Conservation (phyloP, 2,329 filamentous ascomycete genomes). For the Aaosphaeria arxii region DNA sequence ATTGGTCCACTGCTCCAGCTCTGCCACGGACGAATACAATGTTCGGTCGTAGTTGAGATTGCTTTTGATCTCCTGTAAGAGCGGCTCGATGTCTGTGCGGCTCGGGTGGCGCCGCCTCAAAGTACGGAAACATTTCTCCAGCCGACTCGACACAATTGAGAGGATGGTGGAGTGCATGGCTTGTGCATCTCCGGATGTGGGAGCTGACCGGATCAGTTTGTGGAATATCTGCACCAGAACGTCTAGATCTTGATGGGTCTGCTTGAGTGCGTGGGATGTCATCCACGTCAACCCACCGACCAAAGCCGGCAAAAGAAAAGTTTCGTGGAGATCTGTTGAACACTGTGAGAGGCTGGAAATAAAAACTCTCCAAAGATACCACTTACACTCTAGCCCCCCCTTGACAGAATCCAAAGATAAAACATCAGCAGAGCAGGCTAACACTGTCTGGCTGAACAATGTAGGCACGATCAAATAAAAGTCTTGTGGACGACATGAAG, state of each 20-base stretch:
- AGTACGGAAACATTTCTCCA: conserved; percentile 65
- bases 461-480: conserved; percentile 78
- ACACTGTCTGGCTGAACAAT: conserved; percentile 71
- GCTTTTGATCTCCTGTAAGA: conserved; percentile 63
- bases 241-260: conserved; percentile 61
- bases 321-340: conserved; percentile 66
- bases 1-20: conserved; percentile 66
- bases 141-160: conserved; percentile 65
- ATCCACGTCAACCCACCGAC: conserved; percentile 72
- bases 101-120: conserved; percentile 66
- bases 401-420: conserved; percentile 69
- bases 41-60: conserved; percentile 59
- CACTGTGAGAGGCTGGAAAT: conserved; percentile 1
- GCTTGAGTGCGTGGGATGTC: conserved; percentile 65
- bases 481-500: conserved; percentile 76
- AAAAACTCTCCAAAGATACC: neutral
- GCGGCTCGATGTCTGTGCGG: conserved; percentile 66
- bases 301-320: conserved; percentile 75
- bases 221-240: conserved; percentile 70
- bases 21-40: conserved; percentile 60
- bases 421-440: conserved; percentile 64
- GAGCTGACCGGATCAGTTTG: conserved; percentile 66
- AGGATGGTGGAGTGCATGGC: conserved; percentile 70
- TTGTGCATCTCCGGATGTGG: conserved; percentile 68
- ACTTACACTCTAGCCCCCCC: conserved; percentile 71